These are phyloP conservation scores for Fusarium dimerum DNA, from an alignment of 2,329 filamentous ascomycete species.

Conservation along the genomic window DNA sequence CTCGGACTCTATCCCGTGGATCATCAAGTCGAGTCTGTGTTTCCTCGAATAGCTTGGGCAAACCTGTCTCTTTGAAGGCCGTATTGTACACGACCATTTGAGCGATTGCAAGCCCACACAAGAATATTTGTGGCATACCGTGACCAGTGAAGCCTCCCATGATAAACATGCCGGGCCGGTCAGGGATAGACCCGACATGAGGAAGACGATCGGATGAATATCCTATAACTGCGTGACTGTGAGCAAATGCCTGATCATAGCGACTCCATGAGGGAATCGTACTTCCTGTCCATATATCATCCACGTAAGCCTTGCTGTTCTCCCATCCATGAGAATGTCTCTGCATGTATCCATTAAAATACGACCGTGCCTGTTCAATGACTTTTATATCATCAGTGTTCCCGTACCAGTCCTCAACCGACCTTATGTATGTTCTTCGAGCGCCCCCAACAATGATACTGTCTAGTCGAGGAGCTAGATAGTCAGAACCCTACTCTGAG, in stretches of 20 bases:
- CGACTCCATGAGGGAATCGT: too few relatives aligned
- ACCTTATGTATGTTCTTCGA: background rate
- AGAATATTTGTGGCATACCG: constrained; percentile 50
- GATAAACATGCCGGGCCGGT: constrained; percentile 39
- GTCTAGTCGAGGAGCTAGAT: constrained; percentile 4
- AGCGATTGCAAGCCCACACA: constrained; percentile 23
- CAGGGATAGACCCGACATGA: constrained; percentile 45
- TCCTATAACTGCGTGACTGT: constrained; percentile 38
- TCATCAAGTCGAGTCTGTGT: too few relatives aligned
- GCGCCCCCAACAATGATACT: constrained; percentile 8
- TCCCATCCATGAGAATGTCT: too few relatives aligned
- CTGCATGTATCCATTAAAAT: too few relatives aligned
- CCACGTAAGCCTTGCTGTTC: too few relatives aligned
- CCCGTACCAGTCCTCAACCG: constrained; percentile 2
- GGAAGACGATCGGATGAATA: constrained; percentile 44
- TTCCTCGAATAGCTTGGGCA: too few relatives aligned
- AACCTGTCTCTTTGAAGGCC: too few relatives aligned
- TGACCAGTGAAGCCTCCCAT: constrained; percentile 52
- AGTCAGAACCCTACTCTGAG: background rate
- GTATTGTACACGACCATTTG: too few relatives aligned
- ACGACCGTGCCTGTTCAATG: background rate
- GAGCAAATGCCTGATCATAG: background rate
- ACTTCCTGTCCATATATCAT: too few relatives aligned
- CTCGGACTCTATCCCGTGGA: too few relatives aligned
- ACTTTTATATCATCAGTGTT: constrained; percentile 1